A percentile compares a stretch with the other conserved stretches of the same genome.
phyloP scores from a whole-genome alignment of 2,329 filamentous ascomycete species.

The Diplodia sapinea region DNA sequence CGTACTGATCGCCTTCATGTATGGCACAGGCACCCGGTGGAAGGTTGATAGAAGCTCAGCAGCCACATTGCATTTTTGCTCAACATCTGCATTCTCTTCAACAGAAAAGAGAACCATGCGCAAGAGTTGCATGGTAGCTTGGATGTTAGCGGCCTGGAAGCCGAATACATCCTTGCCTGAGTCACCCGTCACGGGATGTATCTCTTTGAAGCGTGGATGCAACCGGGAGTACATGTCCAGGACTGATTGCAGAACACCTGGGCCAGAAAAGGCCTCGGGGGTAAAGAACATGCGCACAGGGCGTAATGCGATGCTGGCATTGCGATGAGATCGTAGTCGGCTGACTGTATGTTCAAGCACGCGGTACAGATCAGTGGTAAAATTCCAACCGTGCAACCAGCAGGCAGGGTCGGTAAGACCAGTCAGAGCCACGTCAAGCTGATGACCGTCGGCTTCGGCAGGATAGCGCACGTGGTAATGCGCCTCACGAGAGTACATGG shows the following conservation, averaged over 20 bases:
- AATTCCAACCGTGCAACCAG: constrained; percentile 65
- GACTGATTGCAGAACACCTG: constrained; percentile 40
- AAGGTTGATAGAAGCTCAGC: constrained; percentile 54
- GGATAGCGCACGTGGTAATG: constrained; percentile 57
- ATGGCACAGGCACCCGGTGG: constrained; percentile 51
- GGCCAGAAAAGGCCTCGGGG: constrained; percentile 36
- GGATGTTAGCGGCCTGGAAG: constrained; percentile 59
- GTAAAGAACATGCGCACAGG: constrained; percentile 32
- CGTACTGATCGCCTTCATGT: constrained; percentile 56
- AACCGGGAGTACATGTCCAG: constrained; percentile 39
- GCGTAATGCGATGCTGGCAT: not conserved
- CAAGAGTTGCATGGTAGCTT: constrained; percentile 56
- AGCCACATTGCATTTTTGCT: constrained; percentile 55
- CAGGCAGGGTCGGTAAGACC: constrained; percentile 37
- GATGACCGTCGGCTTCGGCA: constrained; percentile 55
- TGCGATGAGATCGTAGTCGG: constrained; percentile 37
- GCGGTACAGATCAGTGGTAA: constrained; percentile 62
- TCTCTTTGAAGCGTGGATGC: constrained; percentile 42
- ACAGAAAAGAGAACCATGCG: constrained; percentile 54
- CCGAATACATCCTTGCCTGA: constrained; percentile 49
- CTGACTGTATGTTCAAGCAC: constrained; percentile 59
- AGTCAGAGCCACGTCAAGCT: constrained; percentile 40
- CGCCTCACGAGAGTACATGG: constrained; percentile 54
- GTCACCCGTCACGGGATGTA: constrained; percentile 42
- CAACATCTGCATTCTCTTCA: constrained; percentile 45